Conservation (phyloP, 164 flowering plant genomes). For the Stephania cephalantha region DNA sequence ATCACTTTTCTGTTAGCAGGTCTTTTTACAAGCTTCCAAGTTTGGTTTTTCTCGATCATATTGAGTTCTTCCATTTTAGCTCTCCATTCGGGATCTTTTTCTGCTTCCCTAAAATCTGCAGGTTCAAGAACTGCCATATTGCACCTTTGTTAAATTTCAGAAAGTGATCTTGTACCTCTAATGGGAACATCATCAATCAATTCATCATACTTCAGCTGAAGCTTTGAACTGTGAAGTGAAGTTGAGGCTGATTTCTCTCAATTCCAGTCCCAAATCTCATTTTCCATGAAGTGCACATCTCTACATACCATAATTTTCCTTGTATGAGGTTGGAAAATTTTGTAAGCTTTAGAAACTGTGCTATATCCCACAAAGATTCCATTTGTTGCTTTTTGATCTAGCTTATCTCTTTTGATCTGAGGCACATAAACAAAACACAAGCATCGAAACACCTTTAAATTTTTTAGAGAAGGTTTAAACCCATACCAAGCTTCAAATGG, state of each 20-base stretch:
- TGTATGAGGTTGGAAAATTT: no score
- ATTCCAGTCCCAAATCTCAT: no score
- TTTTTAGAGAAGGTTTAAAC: neutral
- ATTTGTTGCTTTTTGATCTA: no score
- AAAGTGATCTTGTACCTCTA: neutral
- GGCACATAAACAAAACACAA: neutral
- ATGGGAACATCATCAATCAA: neutral
- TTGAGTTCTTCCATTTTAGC: neutral
- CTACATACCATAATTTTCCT: no score
- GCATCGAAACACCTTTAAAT: neutral
- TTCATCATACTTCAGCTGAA: neutral
- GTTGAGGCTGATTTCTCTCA: no score
- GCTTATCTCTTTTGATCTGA: neutral
- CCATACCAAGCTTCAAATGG: slow-evolving; percentile 11
- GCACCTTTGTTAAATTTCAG: neutral
- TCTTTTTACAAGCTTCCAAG: no score
- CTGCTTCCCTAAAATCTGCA: neutral
- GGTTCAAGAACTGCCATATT: neutral
- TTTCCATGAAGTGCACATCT: no score
- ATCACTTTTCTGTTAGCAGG: no score
- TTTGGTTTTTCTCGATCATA: no score
- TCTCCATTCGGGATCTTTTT: neutral
- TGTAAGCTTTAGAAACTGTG: no score
- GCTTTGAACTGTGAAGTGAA: no score
- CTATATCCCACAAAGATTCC: no score